phyloP scores from a whole-genome alignment of 1,284 basidiomycete genomes.

The Papiliotrema flavescens region DNA sequence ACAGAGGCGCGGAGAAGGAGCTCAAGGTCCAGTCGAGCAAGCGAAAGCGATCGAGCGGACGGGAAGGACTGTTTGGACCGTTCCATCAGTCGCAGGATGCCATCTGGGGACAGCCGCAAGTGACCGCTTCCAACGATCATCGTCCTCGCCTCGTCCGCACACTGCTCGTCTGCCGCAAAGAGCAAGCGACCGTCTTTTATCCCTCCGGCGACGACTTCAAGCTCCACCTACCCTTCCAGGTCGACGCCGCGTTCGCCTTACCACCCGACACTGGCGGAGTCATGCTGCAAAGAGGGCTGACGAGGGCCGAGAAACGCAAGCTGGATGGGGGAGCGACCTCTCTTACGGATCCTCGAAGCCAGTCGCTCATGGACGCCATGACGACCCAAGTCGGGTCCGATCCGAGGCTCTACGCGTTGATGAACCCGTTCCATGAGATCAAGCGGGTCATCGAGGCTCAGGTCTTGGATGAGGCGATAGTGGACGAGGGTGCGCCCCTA shows the following conservation, averaged over 20 bases:
- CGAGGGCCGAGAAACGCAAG: slow-evolving; percentile 2
- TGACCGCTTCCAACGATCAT: background rate
- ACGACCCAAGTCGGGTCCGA: slow-evolving; percentile 59
- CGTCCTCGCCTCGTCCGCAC: slow-evolving; percentile 50
- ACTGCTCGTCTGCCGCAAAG: slow-evolving; percentile 73
- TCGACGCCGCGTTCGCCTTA: slow-evolving; percentile 72
- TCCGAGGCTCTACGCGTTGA: slow-evolving; percentile 72
- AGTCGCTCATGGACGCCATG: slow-evolving; percentile 53
- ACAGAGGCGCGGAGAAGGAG: background rate
- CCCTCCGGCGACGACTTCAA: slow-evolving; percentile 70
- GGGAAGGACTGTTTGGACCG: slow-evolving; percentile 34
- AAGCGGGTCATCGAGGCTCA: slow-evolving; percentile 54
- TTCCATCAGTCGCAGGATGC: slow-evolving; percentile 38
- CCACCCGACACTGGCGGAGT: slow-evolving; percentile 55
- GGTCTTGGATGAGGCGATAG: slow-evolving; percentile 13
- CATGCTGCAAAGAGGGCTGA: slow-evolving; percentile 61
- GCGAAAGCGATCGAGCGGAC: background rate
- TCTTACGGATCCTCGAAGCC: slow-evolving; percentile 16
- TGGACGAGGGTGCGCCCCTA: slow-evolving; percentile 16
- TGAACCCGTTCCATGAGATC: slow-evolving; percentile 70
- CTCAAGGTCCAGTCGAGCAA: too few relatives aligned
- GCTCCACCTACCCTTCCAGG: slow-evolving; percentile 75
- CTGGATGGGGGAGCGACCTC: slow-evolving; percentile 1
- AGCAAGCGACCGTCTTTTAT: slow-evolving; percentile 68
- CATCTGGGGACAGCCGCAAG: slow-evolving; percentile 25